Evolutionary conservation across 768 basidiomycete genomes (phyloP).

Genomic region (Xerocomus potaroensis): DNA sequence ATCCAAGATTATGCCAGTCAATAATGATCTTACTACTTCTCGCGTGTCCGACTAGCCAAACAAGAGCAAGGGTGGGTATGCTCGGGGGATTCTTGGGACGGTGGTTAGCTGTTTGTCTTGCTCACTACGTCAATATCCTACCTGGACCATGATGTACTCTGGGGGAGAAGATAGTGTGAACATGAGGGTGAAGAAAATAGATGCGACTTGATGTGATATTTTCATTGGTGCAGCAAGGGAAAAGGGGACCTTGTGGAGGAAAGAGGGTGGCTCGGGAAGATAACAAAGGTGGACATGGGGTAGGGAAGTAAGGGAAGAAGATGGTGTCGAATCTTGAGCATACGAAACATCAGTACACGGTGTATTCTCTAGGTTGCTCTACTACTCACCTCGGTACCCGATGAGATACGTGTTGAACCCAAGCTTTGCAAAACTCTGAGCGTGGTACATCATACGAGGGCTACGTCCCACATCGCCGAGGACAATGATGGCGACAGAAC

Average conservation of each 20-base stretch:
- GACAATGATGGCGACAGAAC: conserved; percentile 85
- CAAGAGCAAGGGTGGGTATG: conserved; percentile 88
- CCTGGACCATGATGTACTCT: conserved; percentile 88
- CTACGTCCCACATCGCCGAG: conserved; percentile 94
- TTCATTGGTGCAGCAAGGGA: conserved; percentile 77
- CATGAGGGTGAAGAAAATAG: conserved; percentile 60
- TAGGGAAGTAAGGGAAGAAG: conserved; percentile 63
- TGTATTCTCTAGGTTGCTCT: neutral
- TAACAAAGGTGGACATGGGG: conserved; percentile 64
- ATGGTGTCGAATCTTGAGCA: conserved; percentile 65
- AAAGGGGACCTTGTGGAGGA: conserved; percentile 56
- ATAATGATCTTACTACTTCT: conserved; percentile 86
- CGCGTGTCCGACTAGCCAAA: conserved; percentile 64
- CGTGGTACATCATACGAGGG: conserved; percentile 99
- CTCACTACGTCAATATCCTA: conserved; percentile 33
- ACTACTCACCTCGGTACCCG: conserved; percentile 72
- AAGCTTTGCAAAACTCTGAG: conserved; percentile 82
- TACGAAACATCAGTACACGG: no score
- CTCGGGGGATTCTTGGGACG: conserved; percentile 84
- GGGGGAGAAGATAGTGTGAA: conserved; percentile 61
- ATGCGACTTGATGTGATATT: conserved; percentile 62
- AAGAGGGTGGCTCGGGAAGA: conserved; percentile 58
- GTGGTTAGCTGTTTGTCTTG: neutral
- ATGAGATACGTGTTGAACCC: conserved; percentile 77
- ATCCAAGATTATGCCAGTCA: conserved; percentile 99